Conservation (phyloP, 768 basidiomycete genomes). For the Omphalotus guepiniiformis region DNA sequence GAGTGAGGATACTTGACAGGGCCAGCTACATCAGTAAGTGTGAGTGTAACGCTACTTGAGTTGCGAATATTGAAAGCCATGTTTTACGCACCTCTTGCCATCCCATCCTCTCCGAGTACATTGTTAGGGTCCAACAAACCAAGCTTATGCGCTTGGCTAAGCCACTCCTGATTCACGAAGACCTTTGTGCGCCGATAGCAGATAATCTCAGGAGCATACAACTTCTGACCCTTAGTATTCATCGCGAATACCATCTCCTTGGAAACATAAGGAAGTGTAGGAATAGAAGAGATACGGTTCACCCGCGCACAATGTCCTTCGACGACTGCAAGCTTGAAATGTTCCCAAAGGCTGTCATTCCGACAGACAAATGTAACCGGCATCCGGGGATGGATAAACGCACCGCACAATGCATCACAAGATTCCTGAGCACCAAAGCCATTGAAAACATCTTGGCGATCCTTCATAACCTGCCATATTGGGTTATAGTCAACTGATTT, state of each 20-base stretch:
- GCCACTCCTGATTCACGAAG: neutral
- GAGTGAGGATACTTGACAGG: neutral
- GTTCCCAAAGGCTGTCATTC: neutral
- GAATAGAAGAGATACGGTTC: neutral
- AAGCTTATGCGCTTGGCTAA: neutral
- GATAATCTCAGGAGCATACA: neutral
- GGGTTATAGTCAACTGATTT: neutral
- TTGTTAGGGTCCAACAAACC: neutral
- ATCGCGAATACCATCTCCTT: neutral
- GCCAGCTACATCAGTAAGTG: no score
- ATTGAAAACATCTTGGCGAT: constrained; percentile 16
- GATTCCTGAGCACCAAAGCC: constrained; percentile 20
- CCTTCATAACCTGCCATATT: constrained; percentile 3
- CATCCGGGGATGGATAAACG: constrained; percentile 14
- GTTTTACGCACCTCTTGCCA: neutral
- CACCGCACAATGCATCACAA: constrained; percentile 14
- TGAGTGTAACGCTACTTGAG: neutral
- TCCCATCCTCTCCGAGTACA: neutral
- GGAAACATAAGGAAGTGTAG: neutral
- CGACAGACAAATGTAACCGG: constrained; percentile 3
- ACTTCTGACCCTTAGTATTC: neutral
- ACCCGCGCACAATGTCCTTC: neutral
- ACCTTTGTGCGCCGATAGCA: neutral
- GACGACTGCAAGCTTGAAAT: neutral
- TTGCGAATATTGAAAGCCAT: neutral